phyloP scores from a whole-genome alignment of 805 yeast genomes.

The Kluyveromyces starmeri region DNA sequence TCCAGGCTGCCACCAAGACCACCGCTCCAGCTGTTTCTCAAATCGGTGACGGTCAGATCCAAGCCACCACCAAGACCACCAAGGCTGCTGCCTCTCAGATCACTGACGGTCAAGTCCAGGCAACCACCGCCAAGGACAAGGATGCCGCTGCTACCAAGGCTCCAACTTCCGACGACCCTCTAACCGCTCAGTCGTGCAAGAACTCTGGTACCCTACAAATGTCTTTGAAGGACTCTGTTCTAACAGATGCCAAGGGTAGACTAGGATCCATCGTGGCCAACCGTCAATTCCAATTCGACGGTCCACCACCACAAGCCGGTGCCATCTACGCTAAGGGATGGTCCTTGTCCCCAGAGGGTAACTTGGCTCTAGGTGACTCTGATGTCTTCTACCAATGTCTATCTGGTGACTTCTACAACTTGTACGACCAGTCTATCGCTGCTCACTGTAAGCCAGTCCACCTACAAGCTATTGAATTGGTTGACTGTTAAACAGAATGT shows the following conservation, averaged over 20 bases:
- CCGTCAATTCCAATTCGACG: constrained; percentile 81
- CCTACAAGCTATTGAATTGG: constrained; percentile 49
- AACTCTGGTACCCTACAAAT: constrained; percentile 44
- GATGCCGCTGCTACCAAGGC: constrained; percentile 13
- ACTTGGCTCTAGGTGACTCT: constrained; percentile 53
- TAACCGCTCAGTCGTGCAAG: constrained; percentile 35
- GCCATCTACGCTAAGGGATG: constrained; percentile 64
- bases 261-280: constrained; percentile 73
- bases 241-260: constrained; percentile 56
- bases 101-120: constrained; percentile 30
- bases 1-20: constrained; percentile 23
- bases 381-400: constrained; percentile 65
- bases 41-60: constrained; percentile 47
- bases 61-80: constrained; percentile 33
- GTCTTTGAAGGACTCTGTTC: constrained; percentile 41
- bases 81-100: constrained; percentile 37
- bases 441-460: constrained; percentile 55
- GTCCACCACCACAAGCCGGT: constrained; percentile 81
- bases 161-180: constrained; percentile 21
- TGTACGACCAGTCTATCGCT: constrained; percentile 58
- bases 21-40: constrained; percentile 34
- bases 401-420: constrained; percentile 71
- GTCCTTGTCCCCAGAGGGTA: constrained; percentile 45
- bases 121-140: constrained; percentile 19
- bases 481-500: constrained; percentile 46